Conservation (phyloP, 2,329 filamentous ascomycete species). For the Apiospora malaysiana region DNA sequence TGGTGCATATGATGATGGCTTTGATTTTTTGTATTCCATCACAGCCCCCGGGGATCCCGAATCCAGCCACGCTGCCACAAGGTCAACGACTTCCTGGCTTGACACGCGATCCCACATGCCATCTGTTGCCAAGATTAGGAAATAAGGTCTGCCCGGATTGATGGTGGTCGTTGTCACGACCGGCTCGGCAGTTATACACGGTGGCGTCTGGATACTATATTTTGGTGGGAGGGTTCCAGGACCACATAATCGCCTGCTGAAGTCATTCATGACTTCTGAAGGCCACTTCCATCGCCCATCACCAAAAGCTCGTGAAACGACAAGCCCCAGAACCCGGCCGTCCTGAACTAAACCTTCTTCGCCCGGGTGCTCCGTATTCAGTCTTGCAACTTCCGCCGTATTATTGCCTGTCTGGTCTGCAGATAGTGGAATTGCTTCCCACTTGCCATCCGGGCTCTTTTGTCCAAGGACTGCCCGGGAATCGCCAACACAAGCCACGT, state of each 20-base stretch:
- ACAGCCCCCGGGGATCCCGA: conserved; percentile 29
- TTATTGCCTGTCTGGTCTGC: conserved; percentile 72
- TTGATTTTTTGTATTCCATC: conserved; percentile 34
- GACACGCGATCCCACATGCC: conserved; percentile 69
- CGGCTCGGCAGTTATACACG: conserved; percentile 72
- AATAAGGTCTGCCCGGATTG: conserved; percentile 48
- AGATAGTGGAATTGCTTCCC: conserved; percentile 58
- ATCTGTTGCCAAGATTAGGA: conserved; percentile 71
- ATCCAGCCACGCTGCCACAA: conserved; percentile 60
- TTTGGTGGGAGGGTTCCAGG: conserved; percentile 38
- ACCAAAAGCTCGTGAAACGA: conserved; percentile 70
- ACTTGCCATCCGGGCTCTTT: conserved; percentile 45
- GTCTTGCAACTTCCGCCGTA: conserved; percentile 58
- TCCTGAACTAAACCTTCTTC: conserved; percentile 62
- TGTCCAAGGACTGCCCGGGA: conserved; percentile 68
- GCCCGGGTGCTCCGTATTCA: conserved; percentile 65
- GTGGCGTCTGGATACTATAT: conserved; percentile 48
- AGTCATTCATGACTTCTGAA: conserved; percentile 30
- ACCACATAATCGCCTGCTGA: background rate
- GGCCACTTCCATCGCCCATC: conserved; percentile 72
- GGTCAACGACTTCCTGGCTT: conserved; percentile 61
- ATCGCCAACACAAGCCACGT: conserved; percentile 71
- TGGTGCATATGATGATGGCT: conserved; percentile 30
- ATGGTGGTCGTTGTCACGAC: conserved; percentile 60
- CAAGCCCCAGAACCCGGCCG: conserved; percentile 65